Base-by-base conservation (phyloP, 176 grass and related monocot species). In the Cenchrus americanus region DNA sequence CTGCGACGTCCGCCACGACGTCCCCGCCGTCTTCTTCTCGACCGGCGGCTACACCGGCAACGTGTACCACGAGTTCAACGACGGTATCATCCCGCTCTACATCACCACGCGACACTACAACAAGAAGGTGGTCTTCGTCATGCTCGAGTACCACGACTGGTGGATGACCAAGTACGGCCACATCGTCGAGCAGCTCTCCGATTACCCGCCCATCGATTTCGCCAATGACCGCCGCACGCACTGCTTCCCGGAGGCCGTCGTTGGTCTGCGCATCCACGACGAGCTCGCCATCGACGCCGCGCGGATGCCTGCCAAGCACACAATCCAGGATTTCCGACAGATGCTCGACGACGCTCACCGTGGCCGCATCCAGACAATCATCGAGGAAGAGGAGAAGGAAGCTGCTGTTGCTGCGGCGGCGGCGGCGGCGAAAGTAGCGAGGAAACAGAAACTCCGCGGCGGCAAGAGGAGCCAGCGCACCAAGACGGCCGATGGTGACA, bases 41-140 rank as follows among this genome's bases (percentile, higher is more conserved):
- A 92, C 89, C 18, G 94, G 94, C 18, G 94, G 94, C 5, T 97
- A 94, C 86, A 97, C 94, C 7, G 92, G 89, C 37, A 97, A 97
- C 58, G 87, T 97, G 14, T 97, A 97, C 82, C 94, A 97, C 75
- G 94, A 94, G 86, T 94, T 97, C 83, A 97, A 90, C 84, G 94
- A 97, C 53, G 94, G 92, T 62, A 70, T 94, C 61, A 79, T 97
- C 77, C 92, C 92, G 69, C 94, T 97, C 70, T 94, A 94, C 79
- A 79, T 97, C 88, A 97, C 94, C 14, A 69, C 92, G 2, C 86
- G 87, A n/a, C 75, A 44, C 5, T 92, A 86, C 83, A 19, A 76
- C 76, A 57, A 3, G n/a, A 81, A 92, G 88, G 95, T 92, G 70
- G 81, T 92, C 10, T 87, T 97, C 22, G 86, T 97, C 24, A 75